Base-by-base conservation (phyloP, 2,329 filamentous ascomycete genomes). In the Microsporum ferrugineum region DNA sequence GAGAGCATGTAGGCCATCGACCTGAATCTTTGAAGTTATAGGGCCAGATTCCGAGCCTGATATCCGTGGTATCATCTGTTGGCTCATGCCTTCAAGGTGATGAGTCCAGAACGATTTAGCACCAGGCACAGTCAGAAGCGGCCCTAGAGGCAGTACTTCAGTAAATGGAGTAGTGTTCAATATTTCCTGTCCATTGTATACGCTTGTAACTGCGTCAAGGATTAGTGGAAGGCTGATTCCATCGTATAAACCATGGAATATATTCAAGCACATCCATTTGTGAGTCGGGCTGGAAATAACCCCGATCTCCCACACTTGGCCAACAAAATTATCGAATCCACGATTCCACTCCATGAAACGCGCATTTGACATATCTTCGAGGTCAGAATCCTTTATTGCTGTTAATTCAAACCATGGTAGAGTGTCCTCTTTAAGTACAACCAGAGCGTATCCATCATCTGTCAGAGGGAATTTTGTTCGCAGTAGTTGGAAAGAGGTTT, bases 191-290 rank as follows among this genome's bases (percentile, higher is more conserved):
- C 68, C 68, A 14, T 68, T 65, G 66, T 89, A 89, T 3, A 78
- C 74, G 2, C 75, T 67, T 33, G 76, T 73, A 2, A 95, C 77
- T 23, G 79, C 73, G 2, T 81, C 70, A 23, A 95, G 78, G 43
- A 95, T 79, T 29, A 89, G 71, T 1, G 81, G 79, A 43, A 95
- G 80, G 63, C 90, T 92, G 65, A 82, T 87, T 1, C 90, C 91
- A 72, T 96, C 91, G 67, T 96, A 96, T 0, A 96, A 72, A 0
- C 83, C 90, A 70, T 96, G 91, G 73, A 96, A 95, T 0, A 95
- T 85, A 53, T 87, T 81, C 1, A 95, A 68, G 1, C 79, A 73
- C 36, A 95, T 72, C 0, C 78, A 64, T 5, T 67, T 68, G 12
- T 64, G 65, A 1, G 64, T 60, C 3, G 70, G 64, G 7, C 69